These are phyloP conservation scores for Penicillium sp. DNA, from an alignment of 2,329 filamentous ascomycete species.

Conservation along the genomic window DNA sequence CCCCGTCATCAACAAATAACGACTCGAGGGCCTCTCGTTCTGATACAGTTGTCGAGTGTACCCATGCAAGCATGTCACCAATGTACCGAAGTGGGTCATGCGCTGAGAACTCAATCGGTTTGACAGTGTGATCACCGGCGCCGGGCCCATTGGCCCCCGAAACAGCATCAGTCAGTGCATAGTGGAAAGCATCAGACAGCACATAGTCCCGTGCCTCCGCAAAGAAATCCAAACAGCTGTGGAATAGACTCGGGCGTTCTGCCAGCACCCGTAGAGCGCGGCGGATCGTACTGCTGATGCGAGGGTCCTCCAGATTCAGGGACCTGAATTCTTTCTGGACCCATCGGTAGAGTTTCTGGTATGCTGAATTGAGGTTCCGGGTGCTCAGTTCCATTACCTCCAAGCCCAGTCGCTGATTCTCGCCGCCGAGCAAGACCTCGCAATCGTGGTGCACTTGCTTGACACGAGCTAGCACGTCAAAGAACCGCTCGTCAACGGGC, in stretches of 20 bases:
- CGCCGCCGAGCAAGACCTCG: conserved; percentile 82
- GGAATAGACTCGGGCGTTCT: conserved; percentile 85
- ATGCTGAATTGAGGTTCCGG: conserved; percentile 81
- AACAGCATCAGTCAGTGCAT: conserved; percentile 74
- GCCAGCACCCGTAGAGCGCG: conserved; percentile 82
- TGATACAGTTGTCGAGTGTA: conserved; percentile 88
- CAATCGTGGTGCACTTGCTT: conserved; percentile 89
- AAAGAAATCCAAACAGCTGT: conserved; percentile 90
- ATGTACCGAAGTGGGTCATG: conserved; percentile 90
- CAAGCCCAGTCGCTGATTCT: conserved; percentile 81
- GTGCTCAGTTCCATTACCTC: conserved; percentile 92
- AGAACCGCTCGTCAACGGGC: conserved; percentile 83
- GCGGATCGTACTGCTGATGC: conserved; percentile 82
- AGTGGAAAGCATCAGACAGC: conserved; percentile 84
- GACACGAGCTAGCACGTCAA: conserved; percentile 70
- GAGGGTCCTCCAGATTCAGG: conserved; percentile 88
- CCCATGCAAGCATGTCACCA: conserved; percentile 97
- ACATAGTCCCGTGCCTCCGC: conserved; percentile 85
- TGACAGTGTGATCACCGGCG: conserved; percentile 63
- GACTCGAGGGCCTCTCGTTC: conserved; percentile 90
- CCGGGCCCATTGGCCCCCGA: conserved; percentile 40
- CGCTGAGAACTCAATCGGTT: conserved; percentile 90
- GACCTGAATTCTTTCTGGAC: conserved; percentile 90
- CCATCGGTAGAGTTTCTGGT: conserved; percentile 95
- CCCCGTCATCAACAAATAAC: conserved; percentile 85